Base-by-base conservation (phyloP, 768 basidiomycete genomes). In the Termitomyces sp. region DNA sequence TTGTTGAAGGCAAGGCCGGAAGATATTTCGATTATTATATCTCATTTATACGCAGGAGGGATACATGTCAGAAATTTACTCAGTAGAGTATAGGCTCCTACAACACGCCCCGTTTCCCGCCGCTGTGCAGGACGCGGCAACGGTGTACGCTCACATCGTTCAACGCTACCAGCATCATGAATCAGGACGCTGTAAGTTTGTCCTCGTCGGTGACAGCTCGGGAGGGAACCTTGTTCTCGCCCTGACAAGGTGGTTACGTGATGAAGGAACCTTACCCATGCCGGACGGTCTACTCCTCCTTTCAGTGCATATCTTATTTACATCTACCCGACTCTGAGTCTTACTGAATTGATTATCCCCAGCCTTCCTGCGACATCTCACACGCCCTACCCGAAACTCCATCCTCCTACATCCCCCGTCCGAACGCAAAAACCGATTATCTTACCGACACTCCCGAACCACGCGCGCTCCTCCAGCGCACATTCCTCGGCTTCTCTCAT, bases 1-100 rank as follows among this genome's bases (percentile, higher is more conserved):
- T 60, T 82, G 6, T 72, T 80, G 42, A 71, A 77, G 67, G 81
- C 27, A 29, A 45, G 44, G 38, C 17, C 25, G 4, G n/a, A n/a
- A n/a, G n/a, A 45, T 29, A n/a, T 45, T 10, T 16, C 10, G 8
- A n/a, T 29, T 17, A 45, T 45, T 5, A 10, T 27, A 17, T 11
- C 4, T 10, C 43, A 14, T 44, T 25, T 44, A 2, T 9, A 27
- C 7, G 21, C 43, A 44, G 43, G 17, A 29, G 27, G 44, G 44
- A 45, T 2, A 45, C 17, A 45, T 45, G 44, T 29, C 27, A 17
- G 44, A 45, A 29, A 29, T 45, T 9, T 29, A 45, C 10, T 45
- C 44, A 2, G 27, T 45, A 10, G 44, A 45, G 29, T 45, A 45
- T n/a, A 27, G 44, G 17, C 44, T 45, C 4, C 27, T 45, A 11